phyloP scores from a whole-genome alignment of 1,284 basidiomycete genomes.

The Cystobasidium slooffiae region DNA sequence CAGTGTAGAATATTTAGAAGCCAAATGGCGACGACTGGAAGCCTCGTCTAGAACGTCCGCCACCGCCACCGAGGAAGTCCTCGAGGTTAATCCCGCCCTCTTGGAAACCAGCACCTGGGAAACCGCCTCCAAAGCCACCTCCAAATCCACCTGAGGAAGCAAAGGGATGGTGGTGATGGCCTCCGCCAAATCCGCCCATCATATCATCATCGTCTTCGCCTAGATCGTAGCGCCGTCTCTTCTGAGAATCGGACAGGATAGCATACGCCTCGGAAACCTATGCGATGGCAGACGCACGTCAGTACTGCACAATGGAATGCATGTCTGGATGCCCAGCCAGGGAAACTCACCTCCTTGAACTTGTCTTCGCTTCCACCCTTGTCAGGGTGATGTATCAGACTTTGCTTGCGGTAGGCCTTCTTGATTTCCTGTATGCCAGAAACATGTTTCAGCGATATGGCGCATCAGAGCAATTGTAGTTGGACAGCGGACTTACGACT shows the following conservation, averaged over 20 bases:
- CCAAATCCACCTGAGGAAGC: conserved; percentile 38
- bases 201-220: conserved; percentile 51
- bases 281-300: neutral
- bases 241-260: conserved; percentile 71
- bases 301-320: neutral
- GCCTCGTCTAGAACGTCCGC: conserved; percentile 15
- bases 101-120: conserved; percentile 11
- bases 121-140: conserved; percentile 19
- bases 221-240: conserved; percentile 63
- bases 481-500: conserved; percentile 20
- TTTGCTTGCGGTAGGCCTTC: conserved; percentile 67
- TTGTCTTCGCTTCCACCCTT: conserved; percentile 67
- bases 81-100: conserved; percentile 41
- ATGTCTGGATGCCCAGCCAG: neutral
- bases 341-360: conserved; percentile 70
- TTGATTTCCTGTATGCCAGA: conserved; percentile 65
- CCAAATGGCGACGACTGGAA: conserved; percentile 23
- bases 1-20: conserved; percentile 1
- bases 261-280: conserved; percentile 65
- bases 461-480: too few relatives aligned
- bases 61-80: conserved; percentile 36
- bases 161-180: conserved; percentile 37
- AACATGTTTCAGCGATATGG: neutral
- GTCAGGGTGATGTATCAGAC: conserved; percentile 74
- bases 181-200: conserved; percentile 10